Conservation (phyloP, 768 basidiomycete species). For the Hypsizygus marmoreus region DNA sequence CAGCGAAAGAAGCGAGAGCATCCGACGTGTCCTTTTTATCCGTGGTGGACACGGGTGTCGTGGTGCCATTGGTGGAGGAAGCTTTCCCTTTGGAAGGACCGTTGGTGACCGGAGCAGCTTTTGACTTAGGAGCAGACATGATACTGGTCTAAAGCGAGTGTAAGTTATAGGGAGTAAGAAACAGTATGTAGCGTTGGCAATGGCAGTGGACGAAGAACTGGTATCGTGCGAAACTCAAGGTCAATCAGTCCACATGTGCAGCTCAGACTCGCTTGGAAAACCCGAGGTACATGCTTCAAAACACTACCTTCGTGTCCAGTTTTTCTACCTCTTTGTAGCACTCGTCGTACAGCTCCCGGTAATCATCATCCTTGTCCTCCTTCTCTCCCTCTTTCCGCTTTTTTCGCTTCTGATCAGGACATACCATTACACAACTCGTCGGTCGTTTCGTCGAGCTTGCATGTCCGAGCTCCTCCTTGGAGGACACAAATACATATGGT, state of each 20-base stretch:
- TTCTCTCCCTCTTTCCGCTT: conserved; percentile 61
- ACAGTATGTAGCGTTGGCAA: conserved; percentile 19
- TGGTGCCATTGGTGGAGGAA: conserved; percentile 47
- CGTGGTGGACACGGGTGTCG: conserved; percentile 45
- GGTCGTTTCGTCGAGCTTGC: conserved; percentile 97
- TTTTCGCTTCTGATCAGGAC: conserved; percentile 77
- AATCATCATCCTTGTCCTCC: conserved; percentile 79
- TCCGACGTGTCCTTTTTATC: conserved; percentile 49
- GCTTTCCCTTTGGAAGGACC: conserved; percentile 44
- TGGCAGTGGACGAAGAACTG: conserved; percentile 18
- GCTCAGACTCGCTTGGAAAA: neutral
- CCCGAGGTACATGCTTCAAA: conserved; percentile 38
- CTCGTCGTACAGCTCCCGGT: conserved; percentile 84
- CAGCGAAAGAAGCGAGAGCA: conserved; percentile 31
- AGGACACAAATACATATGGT: conserved; percentile 87
- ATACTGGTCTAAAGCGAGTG: conserved; percentile 25
- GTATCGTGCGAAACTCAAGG: conserved; percentile 25
- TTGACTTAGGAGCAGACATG: conserved; percentile 59
- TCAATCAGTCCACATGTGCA: conserved; percentile 14
- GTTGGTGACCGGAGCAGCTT: conserved; percentile 43
- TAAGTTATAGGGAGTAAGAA: conserved; percentile 16
- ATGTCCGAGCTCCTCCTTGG: conserved; percentile 94
- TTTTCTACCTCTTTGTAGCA: conserved; percentile 83
- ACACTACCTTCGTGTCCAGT: conserved; percentile 69
- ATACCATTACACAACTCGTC: conserved; percentile 96